Evolutionary conservation across 345 rosid genomes (phyloP), one percentile per base, ranked within the genome.

Genomic region (Hypericum perforatum): DNA sequence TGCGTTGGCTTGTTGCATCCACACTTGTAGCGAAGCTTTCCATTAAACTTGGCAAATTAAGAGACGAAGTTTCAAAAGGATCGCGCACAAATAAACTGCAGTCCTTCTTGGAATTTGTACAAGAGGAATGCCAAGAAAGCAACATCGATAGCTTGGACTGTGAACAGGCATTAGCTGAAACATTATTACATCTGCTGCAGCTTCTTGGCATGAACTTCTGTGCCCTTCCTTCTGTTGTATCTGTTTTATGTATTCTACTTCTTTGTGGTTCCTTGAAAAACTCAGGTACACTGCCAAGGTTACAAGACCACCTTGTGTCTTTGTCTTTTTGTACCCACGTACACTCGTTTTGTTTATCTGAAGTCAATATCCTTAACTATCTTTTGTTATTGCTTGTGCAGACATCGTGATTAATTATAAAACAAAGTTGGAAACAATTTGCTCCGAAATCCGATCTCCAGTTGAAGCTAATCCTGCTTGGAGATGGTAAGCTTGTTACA

Each of bases 1-100:
- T 85, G 51, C 88, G 94, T n/a, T 88, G 98, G 98, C 78, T 92
- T 47, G 59, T 64, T 53, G 95, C 94, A 59, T 71, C 83, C 7
- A 86, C 77, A 60, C 79, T 88, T 67, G 88, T 68, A 56, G 77
- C 83, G 51, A 77, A 76, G 72, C 78, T 82, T 55, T 76, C 67
- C 59, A 44, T 47, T 41, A 57, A 72, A 55, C 56, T 63, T 62
- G 50, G 49, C 59, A 54, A 58, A 49, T 52, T 11, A 5, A 60
- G 60, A 41, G 37, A 70, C 64, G 55, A 52, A 56, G 16, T 63
- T 49, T 62, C 69, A 8, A 61, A 60, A 55, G 45, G 58, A 59
- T 60, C 72, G 41, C 62, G 70, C 59, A 53, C 58, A 29, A 63
- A 61, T 69, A 70, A 76, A 49, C 62, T 84, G 67, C 48, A 59